A percentile compares a stretch with the other conserved stretches of the same genome.
phyloP scores from a whole-genome alignment of 2,329 filamentous ascomycete species.

The Stachybotrys echinatus region DNA sequence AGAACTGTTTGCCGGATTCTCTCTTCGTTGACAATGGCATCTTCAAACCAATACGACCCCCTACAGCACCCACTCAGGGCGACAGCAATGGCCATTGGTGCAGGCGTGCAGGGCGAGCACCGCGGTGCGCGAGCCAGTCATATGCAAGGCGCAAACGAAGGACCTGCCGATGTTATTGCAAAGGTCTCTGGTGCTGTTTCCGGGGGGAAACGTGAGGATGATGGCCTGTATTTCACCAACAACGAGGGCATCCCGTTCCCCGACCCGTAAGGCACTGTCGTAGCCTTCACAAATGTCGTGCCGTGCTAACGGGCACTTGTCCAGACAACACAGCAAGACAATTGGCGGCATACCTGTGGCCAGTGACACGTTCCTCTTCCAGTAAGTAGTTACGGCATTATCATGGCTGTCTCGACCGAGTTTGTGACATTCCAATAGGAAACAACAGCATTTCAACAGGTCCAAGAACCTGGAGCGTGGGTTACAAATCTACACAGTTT shows the following conservation, averaged over 20 bases:
- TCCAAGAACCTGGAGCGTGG: constrained; percentile 43
- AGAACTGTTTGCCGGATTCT: too few relatives aligned
- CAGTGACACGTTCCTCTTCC: constrained; percentile 45
- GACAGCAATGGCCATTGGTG: constrained; percentile 32
- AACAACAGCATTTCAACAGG: constrained; percentile 51
- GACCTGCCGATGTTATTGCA: constrained; percentile 43
- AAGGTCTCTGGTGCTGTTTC: constrained; percentile 41
- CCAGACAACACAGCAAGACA: constrained; percentile 41
- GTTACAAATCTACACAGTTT: not conserved
- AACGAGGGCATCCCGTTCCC: constrained; percentile 48
- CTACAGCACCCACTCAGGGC: constrained; percentile 34
- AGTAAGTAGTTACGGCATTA: constrained; percentile 16
- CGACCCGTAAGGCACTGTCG: constrained; percentile 28
- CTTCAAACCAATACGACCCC: too few relatives aligned
- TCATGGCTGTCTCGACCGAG: not conserved
- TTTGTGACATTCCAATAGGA: constrained; percentile 13
- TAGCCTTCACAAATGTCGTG: too few relatives aligned
- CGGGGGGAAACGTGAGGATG: constrained; percentile 41
- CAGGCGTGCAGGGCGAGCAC: constrained; percentile 27
- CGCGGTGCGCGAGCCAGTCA: constrained; percentile 29
- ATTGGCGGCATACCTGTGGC: constrained; percentile 44
- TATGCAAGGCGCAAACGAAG: constrained; percentile 43
- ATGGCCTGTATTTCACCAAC: constrained; percentile 47
- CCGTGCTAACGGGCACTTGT: not conserved
- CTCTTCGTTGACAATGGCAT: too few relatives aligned